Conservation (phyloP, 352 stramenopile genomes). For the Albugo laibachii region DNA sequence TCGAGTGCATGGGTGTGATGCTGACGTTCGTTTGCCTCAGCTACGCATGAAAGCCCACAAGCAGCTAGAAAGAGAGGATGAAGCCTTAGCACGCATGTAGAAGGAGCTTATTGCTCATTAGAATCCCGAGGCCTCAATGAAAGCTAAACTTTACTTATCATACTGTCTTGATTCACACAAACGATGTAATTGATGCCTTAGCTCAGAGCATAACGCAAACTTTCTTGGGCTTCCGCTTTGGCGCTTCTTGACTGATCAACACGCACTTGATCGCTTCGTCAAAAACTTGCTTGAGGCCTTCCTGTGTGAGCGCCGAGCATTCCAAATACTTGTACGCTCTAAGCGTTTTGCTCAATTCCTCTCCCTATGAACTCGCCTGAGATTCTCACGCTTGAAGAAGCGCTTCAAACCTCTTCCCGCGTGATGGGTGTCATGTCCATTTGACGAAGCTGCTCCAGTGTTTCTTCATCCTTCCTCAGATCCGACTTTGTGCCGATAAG, state of each 20-base stretch:
- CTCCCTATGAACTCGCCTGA: slow-evolving; percentile 22
- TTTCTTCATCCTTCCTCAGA: slow-evolving; percentile 79
- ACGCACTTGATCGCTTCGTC: slow-evolving; percentile 85
- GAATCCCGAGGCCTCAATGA: no score
- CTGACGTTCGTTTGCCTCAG: no score
- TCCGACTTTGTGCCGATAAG: slow-evolving; percentile 92
- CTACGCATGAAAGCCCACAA: no score
- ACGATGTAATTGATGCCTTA: no score
- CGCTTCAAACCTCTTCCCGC: slow-evolving; percentile 30
- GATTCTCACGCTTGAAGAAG: background rate
- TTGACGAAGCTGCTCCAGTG: slow-evolving; percentile 71
- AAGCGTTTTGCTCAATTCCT: slow-evolving; percentile 77
- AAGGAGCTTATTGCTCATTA: no score
- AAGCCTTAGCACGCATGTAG: no score
- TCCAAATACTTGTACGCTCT: slow-evolving; percentile 85
- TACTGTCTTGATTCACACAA: no score
- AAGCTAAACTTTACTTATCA: no score
- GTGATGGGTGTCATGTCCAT: slow-evolving; percentile 66
- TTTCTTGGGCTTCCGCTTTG: slow-evolving; percentile 19
- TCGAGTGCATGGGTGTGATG: no score
- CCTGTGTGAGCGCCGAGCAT: slow-evolving; percentile 86
- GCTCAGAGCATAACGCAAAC: slow-evolving; percentile 29
- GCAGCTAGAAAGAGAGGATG: no score
- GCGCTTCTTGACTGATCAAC: slow-evolving; percentile 56
- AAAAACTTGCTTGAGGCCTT: slow-evolving; percentile 87